Evolutionary conservation across 768 basidiomycete genomes (phyloP).

Genomic region (Megacollybia marginata): DNA sequence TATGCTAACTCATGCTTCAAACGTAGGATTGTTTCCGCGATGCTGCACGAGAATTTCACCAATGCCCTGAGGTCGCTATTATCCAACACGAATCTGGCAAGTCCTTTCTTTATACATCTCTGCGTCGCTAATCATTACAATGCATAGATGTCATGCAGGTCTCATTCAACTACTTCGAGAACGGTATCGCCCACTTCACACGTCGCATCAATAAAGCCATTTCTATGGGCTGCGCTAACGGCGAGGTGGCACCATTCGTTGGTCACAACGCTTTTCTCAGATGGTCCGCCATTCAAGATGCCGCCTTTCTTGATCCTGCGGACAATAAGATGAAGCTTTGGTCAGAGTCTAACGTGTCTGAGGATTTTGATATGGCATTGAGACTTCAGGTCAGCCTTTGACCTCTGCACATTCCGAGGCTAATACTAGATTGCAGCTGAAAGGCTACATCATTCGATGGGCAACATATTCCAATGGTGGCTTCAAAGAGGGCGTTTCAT

Average conservation of each 20-base stretch:
- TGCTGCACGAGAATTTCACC: conserved; percentile 77
- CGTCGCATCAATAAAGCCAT: conserved; percentile 80
- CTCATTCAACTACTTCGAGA: conserved; percentile 85
- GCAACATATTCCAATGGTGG: conserved; percentile 79
- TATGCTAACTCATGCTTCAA: conserved; percentile 1
- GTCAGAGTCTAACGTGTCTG: conserved; percentile 77
- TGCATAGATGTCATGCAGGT: conserved; percentile 79
- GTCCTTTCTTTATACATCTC: conserved; percentile 6
- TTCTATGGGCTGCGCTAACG: conserved; percentile 73
- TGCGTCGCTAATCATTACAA: not conserved
- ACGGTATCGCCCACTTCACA: conserved; percentile 85
- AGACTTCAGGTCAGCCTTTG: conserved; percentile 38
- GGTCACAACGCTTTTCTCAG: conserved; percentile 87
- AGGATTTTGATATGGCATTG: conserved; percentile 79
- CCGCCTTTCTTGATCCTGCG: conserved; percentile 60
- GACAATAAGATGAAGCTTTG: conserved; percentile 69
- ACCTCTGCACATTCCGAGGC: not conserved
- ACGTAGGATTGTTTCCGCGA: conserved; percentile 78
- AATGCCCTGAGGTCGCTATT: conserved; percentile 79
- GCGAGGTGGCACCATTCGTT: conserved; percentile 78
- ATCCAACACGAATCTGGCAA: conserved; percentile 84
- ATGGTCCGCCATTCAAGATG: conserved; percentile 86
- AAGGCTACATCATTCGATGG: conserved; percentile 77
- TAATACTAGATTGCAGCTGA: conserved; percentile 22
- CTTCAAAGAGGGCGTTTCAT: conserved; percentile 87